Conservation (phyloP, 2,329 filamentous ascomycete genomes). For the Colletotrichum chrysophilum region DNA sequence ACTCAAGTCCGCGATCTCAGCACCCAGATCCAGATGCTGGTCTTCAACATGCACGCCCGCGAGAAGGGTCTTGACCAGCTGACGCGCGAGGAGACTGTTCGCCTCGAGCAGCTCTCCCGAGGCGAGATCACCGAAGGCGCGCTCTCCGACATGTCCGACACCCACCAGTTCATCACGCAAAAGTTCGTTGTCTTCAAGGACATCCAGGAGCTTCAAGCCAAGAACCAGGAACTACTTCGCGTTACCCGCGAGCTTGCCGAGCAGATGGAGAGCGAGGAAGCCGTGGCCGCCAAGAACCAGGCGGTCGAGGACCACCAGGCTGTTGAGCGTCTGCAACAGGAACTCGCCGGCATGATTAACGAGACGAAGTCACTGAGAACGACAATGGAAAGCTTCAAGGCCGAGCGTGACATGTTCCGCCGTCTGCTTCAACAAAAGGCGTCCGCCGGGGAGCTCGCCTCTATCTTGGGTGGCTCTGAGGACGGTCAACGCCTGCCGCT, state of each 20-base stretch:
- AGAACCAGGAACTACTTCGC: constrained; percentile 84
- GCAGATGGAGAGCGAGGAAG: constrained; percentile 90
- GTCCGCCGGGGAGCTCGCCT: constrained; percentile 65
- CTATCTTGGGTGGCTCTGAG: constrained; percentile 75
- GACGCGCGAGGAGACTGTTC: constrained; percentile 72
- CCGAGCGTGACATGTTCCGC: constrained; percentile 96
- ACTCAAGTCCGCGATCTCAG: constrained; percentile 90
- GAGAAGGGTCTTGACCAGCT: constrained; percentile 80
- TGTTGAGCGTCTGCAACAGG: constrained; percentile 73
- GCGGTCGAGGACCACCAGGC: constrained; percentile 71
- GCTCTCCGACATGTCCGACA: constrained; percentile 79
- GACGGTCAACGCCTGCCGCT: constrained; percentile 59
- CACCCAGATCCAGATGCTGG: constrained; percentile 86
- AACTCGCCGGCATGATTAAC: constrained; percentile 79
- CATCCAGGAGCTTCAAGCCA: constrained; percentile 81
- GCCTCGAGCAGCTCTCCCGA: constrained; percentile 78
- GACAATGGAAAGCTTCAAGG: constrained; percentile 90
- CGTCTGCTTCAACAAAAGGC: constrained; percentile 83
- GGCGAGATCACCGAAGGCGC: constrained; percentile 76
- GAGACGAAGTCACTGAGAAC: constrained; percentile 83
- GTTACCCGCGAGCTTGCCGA: constrained; percentile 86
- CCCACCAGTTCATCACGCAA: constrained; percentile 87
- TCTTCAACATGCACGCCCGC: constrained; percentile 83
- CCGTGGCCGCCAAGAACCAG: constrained; percentile 68
- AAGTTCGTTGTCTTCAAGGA: constrained; percentile 90